Evolutionary conservation across 352 stramenopile genomes (phyloP), one percentile per base, ranked within the genome.

Genomic region (Globisporangium paroecandrum): DNA sequence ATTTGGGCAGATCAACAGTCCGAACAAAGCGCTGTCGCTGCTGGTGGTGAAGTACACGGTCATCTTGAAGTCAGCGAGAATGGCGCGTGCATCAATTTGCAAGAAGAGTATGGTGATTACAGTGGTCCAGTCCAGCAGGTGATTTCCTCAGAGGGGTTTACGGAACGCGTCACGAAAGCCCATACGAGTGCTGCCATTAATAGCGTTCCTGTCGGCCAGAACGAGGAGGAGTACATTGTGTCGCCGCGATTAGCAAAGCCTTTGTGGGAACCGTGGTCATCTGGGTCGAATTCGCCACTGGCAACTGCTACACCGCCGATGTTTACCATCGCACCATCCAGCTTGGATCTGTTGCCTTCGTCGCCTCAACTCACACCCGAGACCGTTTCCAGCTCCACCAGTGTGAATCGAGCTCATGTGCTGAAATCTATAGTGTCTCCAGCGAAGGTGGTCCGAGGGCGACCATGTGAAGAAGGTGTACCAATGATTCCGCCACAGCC

Each of bases 221-320:
- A 32, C 27, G 27, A 32, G 27, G 27, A 32, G 53, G 64, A 61
- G 55, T 46, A 15, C 57, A 65, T 77, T 20, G 47, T 67, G 62
- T 82, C 73, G 32, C 73, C 74, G 70, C 62, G 72, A 46, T 70
- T 67, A 20, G 66, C 69, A 10, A 79, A 77, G 49, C 70, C 77
- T n/a, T 64, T 84, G 32, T 84, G 77, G 77, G 71, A 80, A 61
- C 77, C 77, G 22, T 84, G 77, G 77, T 77, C 73, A 12, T 80
- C 77, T 13, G 75, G 69, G 38, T 69, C 70, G 10, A 69, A 68
- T 12, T 81, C 75, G 2, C 69, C 75, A 0, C 72, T 82, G 77
- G 77, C 75, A 27, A 77, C 79, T 51, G 76, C 53, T 8, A 77
- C 77, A 59, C 70, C 69, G 15, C 76, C 77, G 27, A 55, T 68